These are phyloP conservation scores for Solanum verrucosum DNA, from an alignment of 257 asterid genomes.

Conservation along the genomic window DNA sequence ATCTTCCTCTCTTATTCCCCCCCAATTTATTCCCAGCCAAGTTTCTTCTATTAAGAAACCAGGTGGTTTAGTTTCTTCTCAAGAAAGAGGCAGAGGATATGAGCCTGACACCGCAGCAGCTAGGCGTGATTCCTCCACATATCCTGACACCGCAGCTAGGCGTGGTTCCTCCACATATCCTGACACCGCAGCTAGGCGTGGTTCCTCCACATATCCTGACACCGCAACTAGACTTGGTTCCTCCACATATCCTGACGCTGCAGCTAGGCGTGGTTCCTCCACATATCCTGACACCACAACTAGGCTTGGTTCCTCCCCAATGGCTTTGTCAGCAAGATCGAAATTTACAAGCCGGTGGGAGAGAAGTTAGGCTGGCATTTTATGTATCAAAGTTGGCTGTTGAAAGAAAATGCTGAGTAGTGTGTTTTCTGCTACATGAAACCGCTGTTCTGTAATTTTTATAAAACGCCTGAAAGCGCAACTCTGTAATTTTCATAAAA, in stretches of 20 bases:
- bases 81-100: not conserved
- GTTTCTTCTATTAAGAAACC: conserved; percentile 7
- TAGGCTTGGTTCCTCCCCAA: not conserved
- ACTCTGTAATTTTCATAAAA: not conserved
- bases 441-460: not conserved
- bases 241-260: not conserved
- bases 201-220: not conserved
- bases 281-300: not conserved
- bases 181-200: not conserved
- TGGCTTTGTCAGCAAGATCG: conserved; percentile 14
- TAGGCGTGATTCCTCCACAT: not conserved
- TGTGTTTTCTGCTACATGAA: not conserved
- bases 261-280: not conserved
- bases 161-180: not conserved
- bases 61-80: not conserved
- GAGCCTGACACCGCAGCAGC: not conserved
- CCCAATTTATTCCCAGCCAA: not conserved
- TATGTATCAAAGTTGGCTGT: not conserved
- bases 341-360: not conserved
- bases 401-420: not conserved
- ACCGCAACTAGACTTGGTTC: not conserved
- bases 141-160: not conserved
- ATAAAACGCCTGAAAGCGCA: not conserved
- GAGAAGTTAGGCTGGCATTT: not conserved
- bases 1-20: not conserved